These are phyloP conservation scores for Thalia dealbata DNA, from an alignment of 176 grass and related monocot genomes.

Conservation along the genomic window DNA sequence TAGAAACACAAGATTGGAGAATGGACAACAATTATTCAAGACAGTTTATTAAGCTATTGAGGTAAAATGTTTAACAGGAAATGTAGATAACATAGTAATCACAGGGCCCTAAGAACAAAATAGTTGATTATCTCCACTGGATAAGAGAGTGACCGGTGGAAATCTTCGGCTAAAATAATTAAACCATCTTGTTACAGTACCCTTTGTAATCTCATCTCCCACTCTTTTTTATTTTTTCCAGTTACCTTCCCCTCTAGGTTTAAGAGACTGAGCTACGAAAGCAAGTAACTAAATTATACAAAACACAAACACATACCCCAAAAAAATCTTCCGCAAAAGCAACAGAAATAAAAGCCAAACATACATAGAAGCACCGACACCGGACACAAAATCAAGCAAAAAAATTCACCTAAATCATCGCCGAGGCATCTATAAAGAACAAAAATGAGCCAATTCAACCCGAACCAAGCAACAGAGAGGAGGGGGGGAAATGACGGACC, in stretches of 20 bases:
- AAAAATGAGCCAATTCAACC: not conserved
- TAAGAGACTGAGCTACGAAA: not conserved
- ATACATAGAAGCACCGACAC: not conserved
- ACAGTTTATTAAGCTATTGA: not conserved
- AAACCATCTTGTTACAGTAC: not conserved
- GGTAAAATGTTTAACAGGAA: not conserved
- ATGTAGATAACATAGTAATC: not conserved
- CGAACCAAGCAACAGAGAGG: not conserved
- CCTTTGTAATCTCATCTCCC: not conserved
- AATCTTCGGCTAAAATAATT: not conserved
- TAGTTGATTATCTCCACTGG: not conserved
- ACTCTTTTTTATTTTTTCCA: not conserved
- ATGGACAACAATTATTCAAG: not conserved
- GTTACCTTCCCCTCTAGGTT: not conserved
- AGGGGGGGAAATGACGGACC: constrained; percentile 31
- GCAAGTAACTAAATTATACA: not conserved
- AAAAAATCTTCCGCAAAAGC: too few relatives aligned
- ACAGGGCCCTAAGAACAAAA: not conserved
- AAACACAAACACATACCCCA: too few relatives aligned
- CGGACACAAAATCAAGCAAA: not conserved
- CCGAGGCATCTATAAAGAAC: too few relatives aligned
- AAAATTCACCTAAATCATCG: not conserved
- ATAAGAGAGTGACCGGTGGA: not conserved
- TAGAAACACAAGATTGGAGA: not conserved
- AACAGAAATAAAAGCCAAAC: too few relatives aligned